A percentile compares a stretch with the other conserved stretches of the same genome.
phyloP scores from a whole-genome alignment of 306 rosid species.

The Lathyrus tuberosus region DNA sequence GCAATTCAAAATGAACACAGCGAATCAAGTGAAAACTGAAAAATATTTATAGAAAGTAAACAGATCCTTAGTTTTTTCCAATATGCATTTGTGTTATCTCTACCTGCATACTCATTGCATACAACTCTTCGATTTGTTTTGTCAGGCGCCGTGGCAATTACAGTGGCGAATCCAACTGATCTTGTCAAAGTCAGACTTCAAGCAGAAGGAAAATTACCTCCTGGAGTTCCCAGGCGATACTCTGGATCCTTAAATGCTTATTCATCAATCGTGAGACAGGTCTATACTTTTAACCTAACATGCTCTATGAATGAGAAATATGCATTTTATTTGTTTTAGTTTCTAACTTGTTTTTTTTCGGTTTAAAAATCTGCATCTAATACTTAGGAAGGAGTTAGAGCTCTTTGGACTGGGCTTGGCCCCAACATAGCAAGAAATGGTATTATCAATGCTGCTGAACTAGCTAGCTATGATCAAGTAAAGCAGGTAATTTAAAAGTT shows the following conservation, averaged over 20 bases:
- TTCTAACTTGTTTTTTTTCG: slow-evolving; percentile 3
- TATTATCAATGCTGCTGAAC: slow-evolving; percentile 95
- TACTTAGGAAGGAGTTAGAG: slow-evolving; percentile 81
- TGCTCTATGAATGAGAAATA: slow-evolving; percentile 18
- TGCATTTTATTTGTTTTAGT: background rate
- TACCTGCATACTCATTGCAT: slow-evolving; percentile 10
- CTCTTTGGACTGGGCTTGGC: slow-evolving; percentile 97
- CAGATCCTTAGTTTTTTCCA: background rate
- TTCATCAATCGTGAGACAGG: slow-evolving; percentile 90
- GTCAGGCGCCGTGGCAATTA: slow-evolving; percentile 82
- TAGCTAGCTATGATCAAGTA: slow-evolving; percentile 98
- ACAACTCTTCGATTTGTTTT: slow-evolving; percentile 21
- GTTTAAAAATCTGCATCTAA: slow-evolving; percentile 25
- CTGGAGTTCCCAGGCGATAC: slow-evolving; percentile 95
- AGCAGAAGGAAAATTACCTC: slow-evolving; percentile 89
- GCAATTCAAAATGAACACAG: too few relatives aligned
- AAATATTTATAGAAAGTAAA: too few relatives aligned
- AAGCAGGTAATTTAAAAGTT: slow-evolving; percentile 69
- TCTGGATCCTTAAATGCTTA: slow-evolving; percentile 94
- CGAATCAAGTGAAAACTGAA: too few relatives aligned
- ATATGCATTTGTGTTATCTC: slow-evolving; percentile 18
- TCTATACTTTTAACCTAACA: slow-evolving; percentile 41
- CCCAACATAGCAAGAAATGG: slow-evolving; percentile 97
- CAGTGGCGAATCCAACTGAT: slow-evolving; percentile 93
- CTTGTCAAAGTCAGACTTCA: slow-evolving; percentile 98